Evolutionary conservation across 2,329 filamentous ascomycete species (phyloP).

Genomic region (Graphilbum fragrans): DNA sequence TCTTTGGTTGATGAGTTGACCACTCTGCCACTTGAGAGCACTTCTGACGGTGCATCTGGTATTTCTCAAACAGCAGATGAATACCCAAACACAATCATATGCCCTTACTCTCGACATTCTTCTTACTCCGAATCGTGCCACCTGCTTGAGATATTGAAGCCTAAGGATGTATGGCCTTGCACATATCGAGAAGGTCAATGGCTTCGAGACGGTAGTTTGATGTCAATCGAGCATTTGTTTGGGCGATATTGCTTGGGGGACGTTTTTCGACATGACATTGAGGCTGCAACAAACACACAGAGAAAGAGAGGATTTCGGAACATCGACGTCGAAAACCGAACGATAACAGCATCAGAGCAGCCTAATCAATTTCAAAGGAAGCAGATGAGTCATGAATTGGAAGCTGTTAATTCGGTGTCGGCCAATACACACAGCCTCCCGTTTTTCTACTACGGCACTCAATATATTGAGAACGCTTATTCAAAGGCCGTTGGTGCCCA

Average conservation of each 20-base stretch:
- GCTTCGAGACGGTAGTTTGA: slow-evolving; percentile 32
- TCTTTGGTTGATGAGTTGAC: too few species aligned
- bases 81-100: too few species aligned
- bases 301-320: too few species aligned
- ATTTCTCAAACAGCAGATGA: too few species aligned
- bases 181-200: slow-evolving; percentile 56
- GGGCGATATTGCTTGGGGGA: slow-evolving; percentile 51
- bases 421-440: not conserved
- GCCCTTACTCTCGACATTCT: slow-evolving; percentile 84
- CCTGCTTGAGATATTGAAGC: slow-evolving; percentile 55
- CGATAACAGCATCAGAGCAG: too few species aligned
- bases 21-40: too few species aligned
- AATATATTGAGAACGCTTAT: too few species aligned
- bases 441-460: not conserved
- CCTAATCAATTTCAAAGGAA: too few species aligned
- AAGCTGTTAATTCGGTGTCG: too few species aligned
- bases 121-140: slow-evolving; percentile 70
- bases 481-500: not conserved
- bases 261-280: slow-evolving; percentile 50
- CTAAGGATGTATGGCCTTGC: slow-evolving; percentile 71
- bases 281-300: too few species aligned
- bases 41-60: too few species aligned
- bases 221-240: slow-evolving; percentile 42
- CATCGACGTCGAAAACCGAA: slow-evolving; percentile 5
- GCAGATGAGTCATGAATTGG: too few species aligned